These are phyloP conservation scores for Trichoderma breve DNA, from an alignment of 2,329 filamentous ascomycete genomes.

Conservation along the genomic window DNA sequence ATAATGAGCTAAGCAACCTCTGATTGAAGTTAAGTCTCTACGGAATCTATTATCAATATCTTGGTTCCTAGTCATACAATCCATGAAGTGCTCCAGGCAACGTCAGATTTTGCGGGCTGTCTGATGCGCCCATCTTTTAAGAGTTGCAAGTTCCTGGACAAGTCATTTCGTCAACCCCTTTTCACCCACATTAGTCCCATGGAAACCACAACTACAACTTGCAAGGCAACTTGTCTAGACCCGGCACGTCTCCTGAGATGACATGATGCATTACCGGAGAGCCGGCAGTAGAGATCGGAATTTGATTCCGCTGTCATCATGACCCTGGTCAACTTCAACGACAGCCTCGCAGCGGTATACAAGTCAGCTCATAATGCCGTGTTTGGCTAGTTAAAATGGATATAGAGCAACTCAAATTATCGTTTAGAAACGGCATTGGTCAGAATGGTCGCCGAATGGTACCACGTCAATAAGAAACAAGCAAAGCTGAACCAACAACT, in stretches of 20 bases:
- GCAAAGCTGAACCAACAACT: neutral
- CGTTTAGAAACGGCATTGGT: neutral
- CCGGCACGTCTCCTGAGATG: neutral
- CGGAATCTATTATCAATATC: neutral
- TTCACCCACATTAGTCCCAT: neutral
- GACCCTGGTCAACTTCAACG: neutral
- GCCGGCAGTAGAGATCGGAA: neutral
- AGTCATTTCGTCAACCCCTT: neutral
- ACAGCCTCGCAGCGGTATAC: neutral
- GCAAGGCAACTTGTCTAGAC: neutral
- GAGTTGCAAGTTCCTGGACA: neutral
- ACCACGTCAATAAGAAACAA: neutral
- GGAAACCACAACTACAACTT: neutral
- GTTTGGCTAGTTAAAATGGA: neutral
- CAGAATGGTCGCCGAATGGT: neutral
- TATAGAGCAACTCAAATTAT: neutral
- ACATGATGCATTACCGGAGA: neutral
- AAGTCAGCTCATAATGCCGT: neutral
- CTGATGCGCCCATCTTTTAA: neutral
- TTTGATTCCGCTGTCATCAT: neutral
- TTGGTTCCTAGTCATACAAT: neutral
- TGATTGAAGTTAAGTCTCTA: neutral
- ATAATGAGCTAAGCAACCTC: neutral
- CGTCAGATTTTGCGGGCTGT: neutral
- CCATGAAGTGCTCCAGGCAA: neutral